These are phyloP conservation scores for Dendrobium officinale DNA, from an alignment of 106 monocot species.

Conservation along the genomic window DNA sequence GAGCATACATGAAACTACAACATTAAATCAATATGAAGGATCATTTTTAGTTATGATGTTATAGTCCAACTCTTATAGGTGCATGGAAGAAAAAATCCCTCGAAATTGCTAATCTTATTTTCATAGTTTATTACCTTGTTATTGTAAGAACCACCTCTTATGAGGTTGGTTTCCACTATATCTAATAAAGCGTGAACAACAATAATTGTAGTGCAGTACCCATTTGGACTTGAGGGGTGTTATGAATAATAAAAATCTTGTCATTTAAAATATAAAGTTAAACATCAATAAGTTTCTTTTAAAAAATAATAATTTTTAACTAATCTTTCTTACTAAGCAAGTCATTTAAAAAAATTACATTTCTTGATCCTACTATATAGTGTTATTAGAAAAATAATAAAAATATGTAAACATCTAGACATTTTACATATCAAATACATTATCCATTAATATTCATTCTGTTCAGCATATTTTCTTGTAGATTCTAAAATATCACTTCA, in stretches of 20 bases:
- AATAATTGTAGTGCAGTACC: slow-evolving; percentile 2
- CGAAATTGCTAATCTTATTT: no score
- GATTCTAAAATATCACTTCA: slow-evolving; percentile 9
- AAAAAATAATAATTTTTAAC: neutral
- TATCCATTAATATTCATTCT: neutral
- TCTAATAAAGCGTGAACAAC: no score
- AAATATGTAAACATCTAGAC: neutral
- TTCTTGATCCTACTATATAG: slow-evolving; percentile 4
- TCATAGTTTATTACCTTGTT: no score
- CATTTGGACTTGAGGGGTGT: slow-evolving; percentile 8
- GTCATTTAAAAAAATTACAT: slow-evolving; percentile 7
- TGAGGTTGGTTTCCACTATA: no score
- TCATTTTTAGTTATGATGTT: no score
- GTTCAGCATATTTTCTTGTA: neutral
- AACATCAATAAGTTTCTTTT: neutral
- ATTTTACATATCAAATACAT: slow-evolving; percentile 1
- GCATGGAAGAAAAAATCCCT: no score
- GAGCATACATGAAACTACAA: no score
- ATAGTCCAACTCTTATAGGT: no score
- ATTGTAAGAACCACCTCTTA: no score
- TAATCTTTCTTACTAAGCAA: slow-evolving; percentile 4
- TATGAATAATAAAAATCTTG: slow-evolving; percentile 8
- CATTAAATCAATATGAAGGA: no score
- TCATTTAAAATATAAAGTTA: slow-evolving; percentile 7
- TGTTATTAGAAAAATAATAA: neutral